Base-by-base conservation (phyloP, 305 asterid genomes). In the Solanum hybrid region DNA sequence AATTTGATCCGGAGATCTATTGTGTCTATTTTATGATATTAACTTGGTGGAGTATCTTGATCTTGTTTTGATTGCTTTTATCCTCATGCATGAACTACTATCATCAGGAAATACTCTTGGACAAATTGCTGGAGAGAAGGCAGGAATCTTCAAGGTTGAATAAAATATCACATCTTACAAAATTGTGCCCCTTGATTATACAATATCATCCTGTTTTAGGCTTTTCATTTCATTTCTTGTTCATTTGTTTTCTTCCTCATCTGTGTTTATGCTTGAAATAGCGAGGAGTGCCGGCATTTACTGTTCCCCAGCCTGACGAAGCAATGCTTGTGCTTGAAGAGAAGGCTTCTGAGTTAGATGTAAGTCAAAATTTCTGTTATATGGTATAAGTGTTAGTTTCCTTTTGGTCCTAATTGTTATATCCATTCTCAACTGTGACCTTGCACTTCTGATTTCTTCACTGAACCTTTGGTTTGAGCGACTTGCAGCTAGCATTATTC, bases 301-400 rank as follows among this genome's bases (percentile, higher is more conserved):
- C 99, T n/a, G 99, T 94, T 71, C 94, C 98, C 46, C 99, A 97
- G 91, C 99, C 99, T 11, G 97, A 94, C 88, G 99, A 96, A 94
- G 99, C 99, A 79, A 96, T 97, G 98, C 79, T 26, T 87, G 98
- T 95, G 89, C 99, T 97, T 86, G 95, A 93, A 91, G 93, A 93
- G 93, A 96, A 95, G 94, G 99, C 99, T 91, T 90, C 96, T 42
- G 91, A 92, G 91, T 90, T 95, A 88, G 94, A 93, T 71, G 99
- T 96, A 93, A 95, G 99, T 94, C 89, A n/a, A 90, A 89, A 75
- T 79, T 92, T 72, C 34, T 86, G 26, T 85, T 36, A 22, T 34
- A 36, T 69, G 66, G 12, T 40, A 5, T 12, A 56, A 56, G 8
- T 51, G n/a, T 40, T 77, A 31, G 51, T 66, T 76, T 20, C 29